Evolutionary conservation across 805 yeast genomes (phyloP).

Genomic region (Saccharomyces jurei): DNA sequence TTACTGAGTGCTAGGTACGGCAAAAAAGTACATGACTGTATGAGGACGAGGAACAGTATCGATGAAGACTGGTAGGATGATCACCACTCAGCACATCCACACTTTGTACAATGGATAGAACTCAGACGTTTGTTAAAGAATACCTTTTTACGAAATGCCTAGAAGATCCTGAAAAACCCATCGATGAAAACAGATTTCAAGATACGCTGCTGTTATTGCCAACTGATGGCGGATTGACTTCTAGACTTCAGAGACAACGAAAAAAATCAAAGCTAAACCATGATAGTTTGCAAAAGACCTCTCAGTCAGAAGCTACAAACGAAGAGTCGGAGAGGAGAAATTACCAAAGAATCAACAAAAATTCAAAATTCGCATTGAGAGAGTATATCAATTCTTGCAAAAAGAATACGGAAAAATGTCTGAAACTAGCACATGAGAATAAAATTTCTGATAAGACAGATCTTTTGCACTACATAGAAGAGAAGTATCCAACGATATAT

Average conservation of each 20-base stretch:
- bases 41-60: not conserved
- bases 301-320: not conserved
- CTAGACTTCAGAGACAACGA: constrained; percentile 17
- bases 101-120: constrained; percentile 18
- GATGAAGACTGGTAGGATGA: not conserved
- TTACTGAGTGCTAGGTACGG: not conserved
- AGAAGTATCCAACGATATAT: constrained; percentile 13
- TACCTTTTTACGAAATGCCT: constrained; percentile 24
- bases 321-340: constrained; percentile 11
- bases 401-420: constrained; percentile 17
- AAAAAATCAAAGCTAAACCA: constrained; percentile 11
- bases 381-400: constrained; percentile 20
- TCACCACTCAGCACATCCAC: not conserved
- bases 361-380: constrained; percentile 28
- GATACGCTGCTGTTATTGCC: constrained; percentile 28
- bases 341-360: constrained; percentile 23
- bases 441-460: constrained; percentile 10
- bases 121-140: constrained; percentile 26
- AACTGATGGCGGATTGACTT: constrained; percentile 28
- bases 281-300: constrained; percentile 1
- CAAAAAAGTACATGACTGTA: not conserved
- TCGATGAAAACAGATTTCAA: constrained; percentile 27
- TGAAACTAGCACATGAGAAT: constrained; percentile 21
- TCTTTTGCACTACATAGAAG: constrained; percentile 19
- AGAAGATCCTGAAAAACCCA: constrained; percentile 24